Evolutionary conservation across 345 rosid species (phyloP), one percentile per base, ranked within the genome.

Genomic region (Salix brachista): DNA sequence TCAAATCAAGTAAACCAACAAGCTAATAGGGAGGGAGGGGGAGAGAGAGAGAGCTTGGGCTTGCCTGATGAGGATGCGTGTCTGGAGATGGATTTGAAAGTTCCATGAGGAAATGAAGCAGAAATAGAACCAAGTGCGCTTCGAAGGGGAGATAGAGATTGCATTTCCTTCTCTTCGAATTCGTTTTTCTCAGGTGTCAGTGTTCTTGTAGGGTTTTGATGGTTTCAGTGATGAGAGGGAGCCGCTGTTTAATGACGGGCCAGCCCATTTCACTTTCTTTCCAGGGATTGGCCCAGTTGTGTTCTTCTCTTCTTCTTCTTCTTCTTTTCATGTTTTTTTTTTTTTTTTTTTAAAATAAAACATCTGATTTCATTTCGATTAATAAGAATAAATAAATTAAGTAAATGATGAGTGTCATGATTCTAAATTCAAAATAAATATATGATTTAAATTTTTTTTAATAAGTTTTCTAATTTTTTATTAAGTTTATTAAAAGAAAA

Each of bases 111-210:
- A 23, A 52, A 17, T 3, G 68, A 41, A 25, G 76, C 62, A 37
- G 67, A 37, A 21, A 73, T 50, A 17, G 54, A 50, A 16, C 54
- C 54, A 50, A 50, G 54, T 16, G 54, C 54, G 16, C 30, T 73
- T 3, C 76, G 76, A 17, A 73, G 39, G 18, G 75, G 41, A 37
- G 37, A 37, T 21, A 73, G 69, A 62, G 76, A 73, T 56, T 68
- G 46, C 76, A 73, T 73, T 19, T 41, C 44, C 58, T 61, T 25
- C 5, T 44, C 37, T 62, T 50, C 19, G 54, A 14, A 14, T 50
- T 50, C 54, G 54, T 48, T 50, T 17, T 50, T 50, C 21, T 17
- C 54, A 16, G 19, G 54, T 16, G 7, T 37, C 56, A 4, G 17
- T 28, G 44, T 28, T 28, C 67, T 14, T 14, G 30, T 73, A 62